A percentile compares a stretch with the other conserved stretches of the same genome.
Evolutionary conservation across 2,329 filamentous ascomycete genomes (phyloP).

Genomic region (Alternaria brassicicola): DNA sequence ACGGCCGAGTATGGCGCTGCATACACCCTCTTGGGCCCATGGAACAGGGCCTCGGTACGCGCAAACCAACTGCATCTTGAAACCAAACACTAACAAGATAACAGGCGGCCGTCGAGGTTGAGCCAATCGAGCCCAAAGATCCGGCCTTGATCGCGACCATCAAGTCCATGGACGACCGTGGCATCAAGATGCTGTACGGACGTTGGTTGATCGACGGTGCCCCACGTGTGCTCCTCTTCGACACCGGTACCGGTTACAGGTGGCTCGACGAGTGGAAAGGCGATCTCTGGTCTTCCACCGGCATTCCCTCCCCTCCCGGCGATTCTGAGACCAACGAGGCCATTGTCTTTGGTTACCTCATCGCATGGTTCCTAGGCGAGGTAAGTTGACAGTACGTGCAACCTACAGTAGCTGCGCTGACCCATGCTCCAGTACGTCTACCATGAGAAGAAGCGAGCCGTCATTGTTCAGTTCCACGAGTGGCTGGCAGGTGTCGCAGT

Average conservation of each 20-base stretch:
- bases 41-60: constrained; percentile 86
- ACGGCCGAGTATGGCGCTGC: constrained; percentile 98
- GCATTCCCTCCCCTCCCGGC: constrained; percentile 88
- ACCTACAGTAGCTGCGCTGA: constrained; percentile 20
- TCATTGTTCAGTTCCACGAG: constrained; percentile 98
- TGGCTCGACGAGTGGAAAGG: constrained; percentile 97
- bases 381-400: constrained; percentile 56
- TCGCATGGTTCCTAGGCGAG: constrained; percentile 98
- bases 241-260: constrained; percentile 89
- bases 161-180: constrained; percentile 88
- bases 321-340: constrained; percentile 97
- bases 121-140: constrained; percentile 84
- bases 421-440: constrained; percentile 74
- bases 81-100: constrained; percentile 27
- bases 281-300: constrained; percentile 89
- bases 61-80: constrained; percentile 6
- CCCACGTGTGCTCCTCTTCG: constrained; percentile 89
- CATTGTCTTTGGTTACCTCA: constrained; percentile 95
- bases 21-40: constrained; percentile 92
- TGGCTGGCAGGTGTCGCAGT: constrained; percentile 95
- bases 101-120: constrained; percentile 95
- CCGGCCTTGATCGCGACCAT: constrained; percentile 82
- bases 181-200: constrained; percentile 88
- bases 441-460: constrained; percentile 87
- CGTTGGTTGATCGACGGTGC: constrained; percentile 98